A percentile compares a stretch with the other conserved stretches of the same genome.
These are phyloP conservation scores for Daldinia childiae DNA, from an alignment of 495 filamentous ascomycete genomes.

Conservation along the genomic window DNA sequence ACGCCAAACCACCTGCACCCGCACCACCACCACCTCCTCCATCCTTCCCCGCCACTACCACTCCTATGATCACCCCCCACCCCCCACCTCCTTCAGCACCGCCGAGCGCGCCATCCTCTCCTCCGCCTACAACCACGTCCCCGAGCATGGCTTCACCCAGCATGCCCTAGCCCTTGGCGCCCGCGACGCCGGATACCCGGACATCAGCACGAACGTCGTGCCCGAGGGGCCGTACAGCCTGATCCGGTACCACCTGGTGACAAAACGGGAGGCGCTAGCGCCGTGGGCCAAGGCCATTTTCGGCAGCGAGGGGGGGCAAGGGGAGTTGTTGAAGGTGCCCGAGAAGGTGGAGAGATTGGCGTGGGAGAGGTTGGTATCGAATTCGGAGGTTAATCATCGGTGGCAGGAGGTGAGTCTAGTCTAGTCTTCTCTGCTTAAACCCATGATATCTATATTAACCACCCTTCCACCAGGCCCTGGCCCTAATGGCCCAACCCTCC, in stretches of 20 bases:
- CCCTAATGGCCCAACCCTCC: constrained; percentile 81
- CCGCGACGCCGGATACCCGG: constrained; percentile 83
- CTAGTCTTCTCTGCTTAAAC: not conserved
- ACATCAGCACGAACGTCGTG: constrained; percentile 84
- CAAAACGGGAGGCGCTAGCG: constrained; percentile 61
- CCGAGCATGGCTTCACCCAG: constrained; percentile 80
- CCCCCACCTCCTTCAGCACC: constrained; percentile 70
- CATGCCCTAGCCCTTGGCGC: constrained; percentile 78
- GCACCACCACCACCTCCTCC: not conserved
- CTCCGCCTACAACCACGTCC: constrained; percentile 80
- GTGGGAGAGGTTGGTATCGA: constrained; percentile 77
- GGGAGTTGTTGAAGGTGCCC: constrained; percentile 31
- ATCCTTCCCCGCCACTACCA: constrained; percentile 67
- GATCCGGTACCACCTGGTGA: constrained; percentile 81
- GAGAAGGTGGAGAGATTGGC: constrained; percentile 71
- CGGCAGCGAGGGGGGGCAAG: constrained; percentile 12
- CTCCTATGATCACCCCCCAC: constrained; percentile 70
- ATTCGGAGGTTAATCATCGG: constrained; percentile 70
- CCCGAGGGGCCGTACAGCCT: constrained; percentile 82
- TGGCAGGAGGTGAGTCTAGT: constrained; percentile 80
- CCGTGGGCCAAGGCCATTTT: constrained; percentile 44
- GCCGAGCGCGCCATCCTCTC: constrained; percentile 81
- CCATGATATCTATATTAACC: not conserved
- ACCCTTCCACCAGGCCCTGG: constrained; percentile 70
- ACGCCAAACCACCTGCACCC: constrained; percentile 7